Evolutionary conservation across 768 basidiomycete genomes (phyloP).

Genomic region (Boletus eberwhitei): DNA sequence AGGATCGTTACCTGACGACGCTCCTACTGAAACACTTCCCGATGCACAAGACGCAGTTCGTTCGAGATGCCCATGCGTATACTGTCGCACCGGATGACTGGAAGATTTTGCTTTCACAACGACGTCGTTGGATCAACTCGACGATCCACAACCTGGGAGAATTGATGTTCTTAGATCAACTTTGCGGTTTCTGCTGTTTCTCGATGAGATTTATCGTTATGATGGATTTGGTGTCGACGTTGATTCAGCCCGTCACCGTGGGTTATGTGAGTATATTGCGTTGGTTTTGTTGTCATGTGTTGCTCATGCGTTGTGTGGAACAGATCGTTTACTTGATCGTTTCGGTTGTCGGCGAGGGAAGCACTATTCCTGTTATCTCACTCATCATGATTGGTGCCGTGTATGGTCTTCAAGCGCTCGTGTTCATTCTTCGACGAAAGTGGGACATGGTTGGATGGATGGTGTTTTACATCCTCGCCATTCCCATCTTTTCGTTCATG

Average conservation of each 20-base stretch:
- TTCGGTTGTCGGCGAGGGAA: slow-evolving; percentile 62
- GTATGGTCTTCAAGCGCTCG: slow-evolving; percentile 90
- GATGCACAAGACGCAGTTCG: slow-evolving; percentile 90
- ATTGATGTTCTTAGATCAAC: slow-evolving; percentile 83
- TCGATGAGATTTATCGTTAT: slow-evolving; percentile 99
- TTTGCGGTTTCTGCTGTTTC: slow-evolving; percentile 98
- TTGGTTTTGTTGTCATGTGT: background rate
- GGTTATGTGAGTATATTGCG: slow-evolving; percentile 68
- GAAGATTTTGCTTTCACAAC: slow-evolving; percentile 90
- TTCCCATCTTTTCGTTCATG: slow-evolving; percentile 91
- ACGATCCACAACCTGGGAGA: slow-evolving; percentile 97
- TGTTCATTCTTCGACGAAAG: slow-evolving; percentile 88
- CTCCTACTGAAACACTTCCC: slow-evolving; percentile 95
- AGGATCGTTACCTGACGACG: slow-evolving; percentile 98
- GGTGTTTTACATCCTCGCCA: slow-evolving; percentile 92
- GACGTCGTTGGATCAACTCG: slow-evolving; percentile 99
- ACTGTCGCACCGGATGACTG: slow-evolving; percentile 96
- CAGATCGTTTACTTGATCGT: slow-evolving; percentile 89
- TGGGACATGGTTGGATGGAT: slow-evolving; percentile 99
- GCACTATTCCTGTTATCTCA: slow-evolving; percentile 73
- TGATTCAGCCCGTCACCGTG: slow-evolving; percentile 82
- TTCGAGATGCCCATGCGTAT: slow-evolving; percentile 89
- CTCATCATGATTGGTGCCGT: slow-evolving; percentile 92
- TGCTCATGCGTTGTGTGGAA: slow-evolving; percentile 6
- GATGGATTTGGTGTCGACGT: slow-evolving; percentile 88